Evolutionary conservation across 164 flowering plant species (phyloP).

Genomic region (Tetrastigma voinierianum): DNA sequence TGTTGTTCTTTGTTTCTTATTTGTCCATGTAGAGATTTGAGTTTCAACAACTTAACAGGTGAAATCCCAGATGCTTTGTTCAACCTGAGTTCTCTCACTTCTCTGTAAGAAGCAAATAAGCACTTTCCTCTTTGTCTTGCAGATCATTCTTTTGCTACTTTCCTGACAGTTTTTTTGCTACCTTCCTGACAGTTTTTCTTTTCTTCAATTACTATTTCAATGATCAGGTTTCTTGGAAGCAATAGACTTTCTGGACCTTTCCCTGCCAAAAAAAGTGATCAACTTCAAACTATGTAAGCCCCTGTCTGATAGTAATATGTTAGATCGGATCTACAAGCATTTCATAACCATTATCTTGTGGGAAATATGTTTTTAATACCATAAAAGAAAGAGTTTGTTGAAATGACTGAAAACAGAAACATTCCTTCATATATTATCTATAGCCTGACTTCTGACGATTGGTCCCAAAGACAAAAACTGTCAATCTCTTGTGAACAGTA

Average conservation of each 20-base stretch:
- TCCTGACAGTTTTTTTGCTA: neutral
- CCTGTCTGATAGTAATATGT: neutral
- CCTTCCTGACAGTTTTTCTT: too few relatives aligned
- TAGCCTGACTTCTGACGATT: too few relatives aligned
- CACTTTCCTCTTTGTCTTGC: neutral
- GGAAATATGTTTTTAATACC: too few relatives aligned
- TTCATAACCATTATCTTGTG: too few relatives aligned
- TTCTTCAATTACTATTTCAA: neutral
- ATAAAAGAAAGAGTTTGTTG: too few relatives aligned
- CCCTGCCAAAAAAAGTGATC: conserved; percentile 5
- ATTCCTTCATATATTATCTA: too few relatives aligned
- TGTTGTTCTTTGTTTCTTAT: too few relatives aligned
- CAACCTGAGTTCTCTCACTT: conserved; percentile 13
- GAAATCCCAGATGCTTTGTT: conserved; percentile 20
- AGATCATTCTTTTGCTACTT: too few relatives aligned
- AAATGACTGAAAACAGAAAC: too few relatives aligned
- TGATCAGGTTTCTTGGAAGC: conserved; percentile 19
- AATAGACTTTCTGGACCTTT: conserved; percentile 13
- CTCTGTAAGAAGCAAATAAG: conserved; percentile 5
- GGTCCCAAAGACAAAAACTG: too few relatives aligned
- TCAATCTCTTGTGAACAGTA: too few relatives aligned
- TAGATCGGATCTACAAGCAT: too few relatives aligned
- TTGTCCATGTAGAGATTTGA: conserved; percentile 19
- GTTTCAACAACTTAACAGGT: conserved; percentile 31
- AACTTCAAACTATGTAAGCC: conserved; percentile 14